These are phyloP conservation scores for Mycena venus DNA, from an alignment of 768 basidiomycete species.

Conservation along the genomic window DNA sequence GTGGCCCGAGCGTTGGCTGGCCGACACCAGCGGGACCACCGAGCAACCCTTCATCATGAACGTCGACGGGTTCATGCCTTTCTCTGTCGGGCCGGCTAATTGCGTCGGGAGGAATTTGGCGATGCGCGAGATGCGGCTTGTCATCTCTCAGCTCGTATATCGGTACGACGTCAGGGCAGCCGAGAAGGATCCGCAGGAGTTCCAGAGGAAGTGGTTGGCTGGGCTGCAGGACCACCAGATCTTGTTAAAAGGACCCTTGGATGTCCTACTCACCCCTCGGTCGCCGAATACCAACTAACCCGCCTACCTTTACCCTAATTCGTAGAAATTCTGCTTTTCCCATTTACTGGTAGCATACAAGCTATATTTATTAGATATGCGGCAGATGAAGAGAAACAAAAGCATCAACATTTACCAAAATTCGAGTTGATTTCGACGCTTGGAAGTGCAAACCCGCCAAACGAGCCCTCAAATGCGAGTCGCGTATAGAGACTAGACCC, in stretches of 20 bases:
- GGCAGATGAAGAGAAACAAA: too few species aligned
- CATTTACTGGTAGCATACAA: too few species aligned
- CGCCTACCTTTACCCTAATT: too few species aligned
- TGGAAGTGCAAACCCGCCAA: too few species aligned
- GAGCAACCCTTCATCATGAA: neutral
- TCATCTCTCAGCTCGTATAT: slow-evolving; percentile 22
- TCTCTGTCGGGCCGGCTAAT: slow-evolving; percentile 57
- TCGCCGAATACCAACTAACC: too few species aligned
- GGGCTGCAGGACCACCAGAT: slow-evolving; percentile 9
- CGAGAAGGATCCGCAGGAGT: neutral
- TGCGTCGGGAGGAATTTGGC: slow-evolving; percentile 60
- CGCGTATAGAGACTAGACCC: too few species aligned
- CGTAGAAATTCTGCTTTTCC: too few species aligned
- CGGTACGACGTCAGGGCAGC: neutral
- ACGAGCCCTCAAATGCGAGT: too few species aligned
- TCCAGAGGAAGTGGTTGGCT: neutral
- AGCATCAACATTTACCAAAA: too few species aligned
- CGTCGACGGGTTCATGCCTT: slow-evolving; percentile 49
- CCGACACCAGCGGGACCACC: neutral
- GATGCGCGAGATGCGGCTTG: slow-evolving; percentile 50
- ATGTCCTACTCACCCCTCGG: neutral
- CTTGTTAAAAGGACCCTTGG: slow-evolving; percentile 1
- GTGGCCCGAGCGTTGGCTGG: slow-evolving; percentile 56
- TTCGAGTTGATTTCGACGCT: too few species aligned
- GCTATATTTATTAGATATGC: too few species aligned